phyloP scores from a whole-genome alignment of 495 filamentous ascomycete genomes.

The Poronia punctata region DNA sequence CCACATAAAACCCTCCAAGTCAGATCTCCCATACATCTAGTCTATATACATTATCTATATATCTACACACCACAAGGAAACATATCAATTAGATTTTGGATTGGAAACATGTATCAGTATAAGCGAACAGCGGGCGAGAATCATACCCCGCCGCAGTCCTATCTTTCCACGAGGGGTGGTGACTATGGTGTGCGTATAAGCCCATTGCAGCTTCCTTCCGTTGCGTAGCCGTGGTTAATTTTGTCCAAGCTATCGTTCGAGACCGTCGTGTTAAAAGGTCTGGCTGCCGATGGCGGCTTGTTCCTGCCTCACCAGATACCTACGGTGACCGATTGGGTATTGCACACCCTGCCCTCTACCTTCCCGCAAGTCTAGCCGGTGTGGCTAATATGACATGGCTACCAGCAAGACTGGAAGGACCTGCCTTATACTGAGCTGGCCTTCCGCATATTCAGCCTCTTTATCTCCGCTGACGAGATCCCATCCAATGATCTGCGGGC shows the following conservation, averaged over 20 bases:
- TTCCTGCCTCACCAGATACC: constrained; percentile 86
- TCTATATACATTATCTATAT: no score
- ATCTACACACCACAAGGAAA: no score
- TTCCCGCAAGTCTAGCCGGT: background rate
- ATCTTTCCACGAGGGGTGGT: constrained; percentile 73
- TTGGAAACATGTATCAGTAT: constrained; percentile 11
- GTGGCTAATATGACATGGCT: no score
- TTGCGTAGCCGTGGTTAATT: background rate
- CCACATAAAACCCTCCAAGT: no score
- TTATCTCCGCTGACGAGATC: constrained; percentile 77
- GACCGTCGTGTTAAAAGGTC: constrained; percentile 81
- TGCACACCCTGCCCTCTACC: background rate
- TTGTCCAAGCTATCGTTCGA: constrained; percentile 76
- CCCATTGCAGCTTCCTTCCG: constrained; percentile 1
- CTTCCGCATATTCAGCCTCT: constrained; percentile 66
- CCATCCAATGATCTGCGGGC: constrained; percentile 67
- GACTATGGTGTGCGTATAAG: constrained; percentile 64
- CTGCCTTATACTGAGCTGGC: constrained; percentile 74
- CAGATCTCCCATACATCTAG: no score
- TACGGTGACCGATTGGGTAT: constrained; percentile 50
- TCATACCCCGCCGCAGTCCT: constrained; percentile 64
- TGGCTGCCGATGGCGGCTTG: constrained; percentile 81
- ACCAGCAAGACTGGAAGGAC: constrained; percentile 59
- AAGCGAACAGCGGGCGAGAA: constrained; percentile 17
- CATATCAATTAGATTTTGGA: no score